These are phyloP conservation scores for Glycine tomentella DNA, from an alignment of 306 rosid genomes.

Conservation along the genomic window DNA sequence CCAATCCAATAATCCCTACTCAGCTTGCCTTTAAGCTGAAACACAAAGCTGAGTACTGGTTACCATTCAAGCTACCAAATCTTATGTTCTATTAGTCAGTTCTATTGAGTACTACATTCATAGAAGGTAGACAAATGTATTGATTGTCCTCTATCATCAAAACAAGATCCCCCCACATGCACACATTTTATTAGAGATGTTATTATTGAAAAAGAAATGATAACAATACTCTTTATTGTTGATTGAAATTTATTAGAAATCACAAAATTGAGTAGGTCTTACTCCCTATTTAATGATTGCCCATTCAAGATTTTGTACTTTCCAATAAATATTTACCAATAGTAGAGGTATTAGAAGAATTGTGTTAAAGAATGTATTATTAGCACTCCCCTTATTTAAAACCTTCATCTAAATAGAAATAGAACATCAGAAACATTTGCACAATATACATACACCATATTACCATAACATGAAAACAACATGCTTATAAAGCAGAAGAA, in stretches of 20 bases:
- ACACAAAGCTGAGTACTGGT: background rate
- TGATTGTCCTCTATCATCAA: too few relatives aligned
- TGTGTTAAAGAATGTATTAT: background rate
- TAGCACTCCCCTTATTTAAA: too few relatives aligned
- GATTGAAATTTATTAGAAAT: background rate
- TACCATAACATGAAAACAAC: background rate
- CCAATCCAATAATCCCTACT: conserved; percentile 63
- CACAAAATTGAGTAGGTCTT: background rate
- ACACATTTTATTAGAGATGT: too few relatives aligned
- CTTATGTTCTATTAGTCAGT: background rate
- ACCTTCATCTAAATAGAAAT: too few relatives aligned
- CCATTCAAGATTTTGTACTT: background rate
- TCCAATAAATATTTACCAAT: background rate
- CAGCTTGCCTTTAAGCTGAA: conserved; percentile 56
- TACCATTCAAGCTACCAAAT: too few relatives aligned
- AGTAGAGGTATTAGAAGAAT: background rate
- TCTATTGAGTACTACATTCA: background rate
- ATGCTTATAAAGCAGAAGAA: background rate
- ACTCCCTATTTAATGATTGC: background rate
- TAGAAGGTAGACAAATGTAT: too few relatives aligned
- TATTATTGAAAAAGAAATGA: too few relatives aligned
- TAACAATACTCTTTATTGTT: too few relatives aligned
- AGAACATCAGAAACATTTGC: background rate
- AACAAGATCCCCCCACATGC: too few relatives aligned
- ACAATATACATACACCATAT: too few relatives aligned